These are phyloP conservation scores for Pelargonium nanum DNA, from an alignment of 345 rosid genomes.

Conservation along the genomic window DNA sequence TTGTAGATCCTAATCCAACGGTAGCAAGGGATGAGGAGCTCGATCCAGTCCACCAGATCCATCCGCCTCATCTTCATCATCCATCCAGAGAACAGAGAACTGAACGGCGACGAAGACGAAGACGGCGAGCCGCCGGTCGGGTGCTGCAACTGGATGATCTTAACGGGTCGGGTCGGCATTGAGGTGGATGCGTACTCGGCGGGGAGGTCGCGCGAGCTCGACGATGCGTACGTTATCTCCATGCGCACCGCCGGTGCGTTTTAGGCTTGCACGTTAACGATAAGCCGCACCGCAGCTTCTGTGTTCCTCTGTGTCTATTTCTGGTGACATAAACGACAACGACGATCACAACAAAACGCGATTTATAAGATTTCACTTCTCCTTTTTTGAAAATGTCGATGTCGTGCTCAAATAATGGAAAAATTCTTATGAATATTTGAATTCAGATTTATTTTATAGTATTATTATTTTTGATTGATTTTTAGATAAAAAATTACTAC, in stretches of 20 bases:
- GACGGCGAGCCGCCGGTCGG: slow-evolving; percentile 40
- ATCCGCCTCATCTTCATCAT: slow-evolving; percentile 33
- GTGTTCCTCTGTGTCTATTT: background rate
- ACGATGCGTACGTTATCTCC: slow-evolving; percentile 58
- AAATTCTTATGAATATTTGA: too few relatives aligned
- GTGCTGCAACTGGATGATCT: slow-evolving; percentile 66
- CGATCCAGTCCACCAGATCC: slow-evolving; percentile 53
- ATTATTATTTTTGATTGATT: too few relatives aligned
- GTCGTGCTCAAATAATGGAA: too few relatives aligned
- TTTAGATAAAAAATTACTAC: too few relatives aligned
- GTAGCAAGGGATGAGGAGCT: slow-evolving; percentile 55
- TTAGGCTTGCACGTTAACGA: background rate
- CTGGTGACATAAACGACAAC: background rate
- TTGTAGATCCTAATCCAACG: slow-evolving; percentile 81
- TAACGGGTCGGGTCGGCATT: slow-evolving; percentile 59
- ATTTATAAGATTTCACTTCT: too few relatives aligned
- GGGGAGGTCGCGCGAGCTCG: slow-evolving; percentile 31
- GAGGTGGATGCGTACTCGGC: background rate
- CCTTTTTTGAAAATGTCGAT: too few relatives aligned
- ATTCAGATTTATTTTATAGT: too few relatives aligned
- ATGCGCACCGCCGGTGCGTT: slow-evolving; percentile 18
- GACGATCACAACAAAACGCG: too few relatives aligned
- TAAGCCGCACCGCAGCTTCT: background rate
- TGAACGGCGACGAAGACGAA: slow-evolving; percentile 11
- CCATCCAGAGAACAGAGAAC: slow-evolving; percentile 34